Base-by-base conservation (phyloP, 371 early-diverging fungal genomes). In the Fennellomyces sp. region DNA sequence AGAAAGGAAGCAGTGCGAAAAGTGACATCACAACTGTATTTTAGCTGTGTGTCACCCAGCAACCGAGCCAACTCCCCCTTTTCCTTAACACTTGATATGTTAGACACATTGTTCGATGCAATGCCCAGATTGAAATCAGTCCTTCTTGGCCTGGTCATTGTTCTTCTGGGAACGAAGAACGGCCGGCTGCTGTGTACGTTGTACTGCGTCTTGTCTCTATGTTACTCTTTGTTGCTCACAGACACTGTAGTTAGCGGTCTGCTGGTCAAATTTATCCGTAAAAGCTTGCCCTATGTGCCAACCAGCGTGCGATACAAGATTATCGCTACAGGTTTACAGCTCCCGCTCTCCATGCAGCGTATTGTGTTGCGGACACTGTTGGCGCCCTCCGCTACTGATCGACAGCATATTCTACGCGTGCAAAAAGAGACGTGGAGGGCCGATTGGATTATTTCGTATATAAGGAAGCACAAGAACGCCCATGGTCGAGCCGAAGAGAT, bases 131-230 rank as follows among this genome's bases (percentile, higher is more conserved):
- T n/a, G 10, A 56, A 41, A 26, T 28, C 36, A 6, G 26, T 52
- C 12, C 12, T 60, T 17, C 3, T 63, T 31, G 58, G 53, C 12
- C 27, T 51, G 21, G 6, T 60, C 11, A 21, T 65, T 48, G 56
- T 56, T 10, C 30, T 59, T 15, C 31, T 65, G 27, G 60, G 49
- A n/a, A 60, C 65, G 8, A 48, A 27, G 15, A 65, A 59, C 50
- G 65, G 65, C 21, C 58, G 65, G 13, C 21, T 23, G 3, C 41
- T 65, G 26, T 33, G 65, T 65, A 60, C n/a, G n/a, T n/a, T n/a
- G n/a, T n/a, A n/a, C n/a, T n/a, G n/a, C n/a, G n/a, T n/a, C n/a
- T n/a, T n/a, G n/a, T n/a, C n/a, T n/a, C n/a, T n/a, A n/a, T n/a
- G n/a, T n/a, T n/a, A n/a, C n/a, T n/a, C n/a, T n/a, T n/a, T n/a